These are phyloP conservation scores for Phytophthora multivora DNA, from an alignment of 352 stramenopile genomes.

Conservation along the genomic window DNA sequence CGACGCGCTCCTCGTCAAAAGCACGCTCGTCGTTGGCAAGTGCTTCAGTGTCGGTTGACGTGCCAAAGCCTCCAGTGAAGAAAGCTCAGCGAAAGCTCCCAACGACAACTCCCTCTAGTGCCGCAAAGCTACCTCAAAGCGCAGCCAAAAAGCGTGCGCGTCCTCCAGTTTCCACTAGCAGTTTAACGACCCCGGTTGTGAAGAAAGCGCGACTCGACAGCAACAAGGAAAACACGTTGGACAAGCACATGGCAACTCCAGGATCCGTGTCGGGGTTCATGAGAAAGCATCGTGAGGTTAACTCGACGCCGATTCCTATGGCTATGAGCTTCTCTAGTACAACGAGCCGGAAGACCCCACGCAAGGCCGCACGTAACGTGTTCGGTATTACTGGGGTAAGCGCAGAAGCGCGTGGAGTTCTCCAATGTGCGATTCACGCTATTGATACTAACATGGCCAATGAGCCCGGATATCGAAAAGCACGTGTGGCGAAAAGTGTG, in stretches of 20 bases:
- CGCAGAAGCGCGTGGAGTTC: conserved; percentile 51
- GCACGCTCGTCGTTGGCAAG: conserved; percentile 22
- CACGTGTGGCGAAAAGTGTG: conserved; percentile 78
- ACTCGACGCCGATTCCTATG: conserved; percentile 37
- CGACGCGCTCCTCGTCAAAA: not conserved
- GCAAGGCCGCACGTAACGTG: conserved; percentile 50
- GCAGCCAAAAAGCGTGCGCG: conserved; percentile 28
- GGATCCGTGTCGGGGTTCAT: conserved; percentile 38
- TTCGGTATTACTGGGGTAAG: conserved; percentile 83
- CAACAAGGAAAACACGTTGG: conserved; percentile 22
- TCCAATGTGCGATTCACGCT: conserved; percentile 79
- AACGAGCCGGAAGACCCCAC: conserved; percentile 32
- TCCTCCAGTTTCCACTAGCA: conserved; percentile 13
- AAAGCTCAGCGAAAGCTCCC: conserved; percentile 23
- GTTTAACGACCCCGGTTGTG: conserved; percentile 34
- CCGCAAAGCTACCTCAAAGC: conserved; percentile 23
- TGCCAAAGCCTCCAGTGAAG: conserved; percentile 16
- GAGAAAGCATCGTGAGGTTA: conserved; percentile 36
- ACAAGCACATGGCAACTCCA: conserved; percentile 28
- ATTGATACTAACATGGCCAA: conserved; percentile 71
- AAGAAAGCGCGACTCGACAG: conserved; percentile 30
- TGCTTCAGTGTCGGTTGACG: conserved; percentile 25
- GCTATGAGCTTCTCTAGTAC: conserved; percentile 39
- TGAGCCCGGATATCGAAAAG: conserved; percentile 57
- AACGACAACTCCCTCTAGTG: conserved; percentile 18